Evolutionary conservation across 805 yeast genomes (phyloP), one percentile per base, ranked within the genome.

Genomic region (Ogataea thermomethanolica): DNA sequence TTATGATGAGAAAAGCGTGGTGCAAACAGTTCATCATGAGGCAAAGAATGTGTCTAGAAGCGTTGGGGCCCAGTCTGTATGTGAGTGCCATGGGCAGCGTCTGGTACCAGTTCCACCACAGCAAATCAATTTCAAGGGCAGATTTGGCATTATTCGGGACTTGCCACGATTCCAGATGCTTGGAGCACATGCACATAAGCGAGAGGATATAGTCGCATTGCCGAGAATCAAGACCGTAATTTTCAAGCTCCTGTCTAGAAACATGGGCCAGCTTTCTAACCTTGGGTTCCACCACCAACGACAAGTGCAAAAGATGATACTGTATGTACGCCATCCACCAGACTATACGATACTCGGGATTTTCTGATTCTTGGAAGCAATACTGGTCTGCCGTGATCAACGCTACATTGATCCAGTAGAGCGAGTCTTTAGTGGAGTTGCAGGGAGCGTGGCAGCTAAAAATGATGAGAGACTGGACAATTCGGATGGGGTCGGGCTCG

Each of bases 81-180:
- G 72, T 75, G 47, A 83, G 63, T 39, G 71, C 71, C 2, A 71
- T 64, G 1, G 90, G 88, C 43, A 84, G 59, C 43, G 72, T 73
- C 41, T 75, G 72, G 64, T 81, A 79, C 90, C 90, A 83, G 35
- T 76, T 70, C 22, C 85, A 84, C 77, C 84, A 73, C 29, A 84
- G 70, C 74, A 76, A 71, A 57, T 84, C 91, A 53, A 29, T 34
- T 9, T 37, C 35, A 30, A 46, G 13, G 6, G 44, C 37, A 7
- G 44, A 25, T 10, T 28, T 32, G 31, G 28, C 40, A 20, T 24
- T 29, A 5, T 30, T 5, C 12, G 41, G 44, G 8, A 43, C 26
- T 9, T 24, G n/a, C 34, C 44, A 33, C 9, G 40, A 36, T 32
- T 37, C 21, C 12, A 37, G 22, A 33, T 36, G 37, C 11, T 33